Percentiles rank a stretch among this genome's conserved stretches.
phyloP scores from a whole-genome alignment of 73 alveolate genomes.

The Tetrahymena malaccensis region DNA sequence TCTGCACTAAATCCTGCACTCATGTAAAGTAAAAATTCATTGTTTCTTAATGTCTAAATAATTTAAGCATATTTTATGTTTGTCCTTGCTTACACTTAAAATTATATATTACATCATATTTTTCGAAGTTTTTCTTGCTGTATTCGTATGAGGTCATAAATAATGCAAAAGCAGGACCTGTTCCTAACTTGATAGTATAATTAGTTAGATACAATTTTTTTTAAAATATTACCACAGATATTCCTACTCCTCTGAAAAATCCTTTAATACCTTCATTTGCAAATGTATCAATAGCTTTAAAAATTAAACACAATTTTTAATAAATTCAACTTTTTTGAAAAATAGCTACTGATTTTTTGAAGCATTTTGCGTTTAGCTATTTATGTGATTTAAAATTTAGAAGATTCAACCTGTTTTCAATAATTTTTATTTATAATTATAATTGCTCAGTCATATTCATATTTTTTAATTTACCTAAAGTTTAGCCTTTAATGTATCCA shows the following conservation, averaged over 20 bases:
- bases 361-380: neutral
- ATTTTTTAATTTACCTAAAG: neutral
- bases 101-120: neutral
- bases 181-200: constrained; percentile 6
- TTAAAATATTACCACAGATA: constrained; percentile 14
- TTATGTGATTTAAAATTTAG: neutral
- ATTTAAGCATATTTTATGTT: neutral
- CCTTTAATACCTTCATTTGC: constrained; percentile 26
- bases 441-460: neutral
- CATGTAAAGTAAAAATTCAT: constrained; percentile 27
- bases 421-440: neutral
- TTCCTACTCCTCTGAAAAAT: constrained; percentile 29
- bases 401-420: constrained; percentile 1
- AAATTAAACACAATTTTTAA: neutral
- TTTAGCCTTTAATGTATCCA: constrained; percentile 35
- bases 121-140: neutral
- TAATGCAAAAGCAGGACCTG: constrained; percentile 41
- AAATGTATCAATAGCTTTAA: constrained; percentile 1
- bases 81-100: neutral
- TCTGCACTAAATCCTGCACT: constrained; percentile 87
- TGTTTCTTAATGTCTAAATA: neutral
- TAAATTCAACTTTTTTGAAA: neutral
- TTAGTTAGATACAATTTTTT: neutral
- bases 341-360: neutral
- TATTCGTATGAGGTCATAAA: constrained; percentile 24